These are phyloP conservation scores for Termitomyces sp. DNA, from an alignment of 768 basidiomycete species.

Conservation along the genomic window DNA sequence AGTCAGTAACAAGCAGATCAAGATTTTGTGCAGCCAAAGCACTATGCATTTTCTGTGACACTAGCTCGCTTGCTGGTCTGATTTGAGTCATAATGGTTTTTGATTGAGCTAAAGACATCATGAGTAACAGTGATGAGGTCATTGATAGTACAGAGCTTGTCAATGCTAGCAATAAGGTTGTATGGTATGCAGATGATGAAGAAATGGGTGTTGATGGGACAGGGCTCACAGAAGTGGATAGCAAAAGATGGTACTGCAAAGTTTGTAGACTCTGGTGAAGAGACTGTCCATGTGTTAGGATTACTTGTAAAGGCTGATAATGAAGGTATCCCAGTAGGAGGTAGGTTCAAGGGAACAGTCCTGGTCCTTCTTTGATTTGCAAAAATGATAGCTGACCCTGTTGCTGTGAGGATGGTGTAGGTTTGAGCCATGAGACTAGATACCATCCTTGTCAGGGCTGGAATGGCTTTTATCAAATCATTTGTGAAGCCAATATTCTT, in stretches of 20 bases:
- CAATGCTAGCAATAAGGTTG: neutral
- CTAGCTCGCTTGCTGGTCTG: too few species aligned
- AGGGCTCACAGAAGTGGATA: neutral
- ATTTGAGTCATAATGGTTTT: neutral
- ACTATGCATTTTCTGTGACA: neutral
- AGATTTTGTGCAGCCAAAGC: too few species aligned
- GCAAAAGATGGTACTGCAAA: neutral
- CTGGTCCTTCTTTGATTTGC: constrained; percentile 8
- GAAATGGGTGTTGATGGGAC: neutral
- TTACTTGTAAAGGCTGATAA: neutral
- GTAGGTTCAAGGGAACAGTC: constrained; percentile 8
- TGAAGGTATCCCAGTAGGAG: neutral
- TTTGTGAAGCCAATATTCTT: constrained; percentile 6
- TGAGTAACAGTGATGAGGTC: neutral
- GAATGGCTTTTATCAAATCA: neutral
- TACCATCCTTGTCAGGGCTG: neutral
- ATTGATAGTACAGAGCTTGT: neutral
- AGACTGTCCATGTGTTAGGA: neutral
- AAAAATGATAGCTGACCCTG: constrained; percentile 12
- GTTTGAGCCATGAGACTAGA: constrained; percentile 6
- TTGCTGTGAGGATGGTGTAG: constrained; percentile 13
- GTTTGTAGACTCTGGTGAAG: neutral
- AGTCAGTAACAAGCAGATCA: too few species aligned
- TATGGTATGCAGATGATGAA: neutral
- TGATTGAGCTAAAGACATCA: neutral